Base-by-base conservation (phyloP, 805 yeast genomes). In the Yarrowia bubula region DNA sequence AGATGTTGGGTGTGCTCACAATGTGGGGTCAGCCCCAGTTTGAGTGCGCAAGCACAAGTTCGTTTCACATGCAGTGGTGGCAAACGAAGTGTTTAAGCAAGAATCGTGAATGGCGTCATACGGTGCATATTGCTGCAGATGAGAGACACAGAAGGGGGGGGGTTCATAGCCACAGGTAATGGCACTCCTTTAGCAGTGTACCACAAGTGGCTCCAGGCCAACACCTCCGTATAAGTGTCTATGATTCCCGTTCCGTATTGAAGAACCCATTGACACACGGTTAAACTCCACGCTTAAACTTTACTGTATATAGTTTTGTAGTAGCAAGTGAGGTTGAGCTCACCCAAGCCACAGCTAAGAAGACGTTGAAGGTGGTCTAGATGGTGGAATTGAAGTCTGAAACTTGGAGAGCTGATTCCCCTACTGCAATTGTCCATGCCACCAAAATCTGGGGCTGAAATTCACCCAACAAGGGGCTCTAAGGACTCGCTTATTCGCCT, bases 31-130 rank as follows among this genome's bases (percentile, higher is more conserved):
- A 46, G 50, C 37, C 50, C 37, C 15, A 8, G n/a, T 33, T 3
- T 8, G 15, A 46, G 33, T 35, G 55, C 41, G 55, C 55, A 48
- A 48, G 31, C 41, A 17, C 31, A 35, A 15, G 31, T 18, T 48
- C 55, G 55, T 48, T 48, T 48, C 55, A 48, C 55, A 48, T 48
- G 55, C 55, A 35, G 32, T 47, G 32, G 53, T 48, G 41, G 55
- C 41, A 35, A 33, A 18, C 41, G 32, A 35, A 15, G n/a, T 5
- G 22, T 11, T 11, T 35, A 17, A 32, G 38, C 37, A 15, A 17
- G 37, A n/a, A 10, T 15, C 8, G 28, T n/a, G 17, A 17, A 33
- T 35, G 37, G 50, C 17, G 17, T 28, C 14, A 31, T 46, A 13
- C 13, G 5, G 13, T 46, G 31, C 28, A 17, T 48, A 17, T 8